These are phyloP conservation scores for Dothidotthia symphoricarpi DNA, from an alignment of 2,329 filamentous ascomycete genomes.

Conservation along the genomic window DNA sequence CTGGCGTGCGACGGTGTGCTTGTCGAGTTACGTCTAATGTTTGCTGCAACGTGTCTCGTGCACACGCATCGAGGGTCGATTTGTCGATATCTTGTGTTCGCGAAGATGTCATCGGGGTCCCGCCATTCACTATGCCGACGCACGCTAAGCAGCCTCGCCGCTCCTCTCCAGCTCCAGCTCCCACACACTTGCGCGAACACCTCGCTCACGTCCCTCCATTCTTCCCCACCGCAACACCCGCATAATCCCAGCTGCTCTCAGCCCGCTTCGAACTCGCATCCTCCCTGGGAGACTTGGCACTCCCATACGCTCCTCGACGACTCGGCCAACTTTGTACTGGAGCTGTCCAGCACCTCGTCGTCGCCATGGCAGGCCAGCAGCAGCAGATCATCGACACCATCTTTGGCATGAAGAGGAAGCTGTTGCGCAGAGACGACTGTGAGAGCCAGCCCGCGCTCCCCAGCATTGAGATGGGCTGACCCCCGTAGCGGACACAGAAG, in stretches of 20 bases:
- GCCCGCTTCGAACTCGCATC: background rate
- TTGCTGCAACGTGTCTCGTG: conserved; percentile 2
- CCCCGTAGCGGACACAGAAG: conserved; percentile 70
- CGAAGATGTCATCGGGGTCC: too few relatives aligned
- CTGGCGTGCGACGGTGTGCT: too few relatives aligned
- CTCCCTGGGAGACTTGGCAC: background rate
- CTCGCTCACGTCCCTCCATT: background rate
- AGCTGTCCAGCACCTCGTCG: conserved; percentile 16
- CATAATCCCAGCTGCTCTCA: background rate
- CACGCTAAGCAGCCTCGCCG: conserved; percentile 7
- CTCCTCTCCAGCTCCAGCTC: conserved; percentile 3
- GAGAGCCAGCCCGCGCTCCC: conserved; percentile 7
- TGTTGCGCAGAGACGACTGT: conserved; percentile 39
- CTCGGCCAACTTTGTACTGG: conserved; percentile 13
- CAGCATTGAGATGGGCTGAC: conserved; percentile 15
- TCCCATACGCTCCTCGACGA: background rate
- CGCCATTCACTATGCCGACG: too few relatives aligned
- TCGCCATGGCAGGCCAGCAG: conserved; percentile 42
- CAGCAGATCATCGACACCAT: conserved; percentile 43
- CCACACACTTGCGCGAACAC: conserved; percentile 3
- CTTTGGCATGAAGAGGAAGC: conserved; percentile 41
- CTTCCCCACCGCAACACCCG: background rate
- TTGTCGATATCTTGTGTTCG: too few relatives aligned
- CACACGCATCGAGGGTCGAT: background rate
- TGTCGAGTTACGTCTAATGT: background rate